Conservation (phyloP, 768 basidiomycete genomes). For the Dentipellis sp. region DNA sequence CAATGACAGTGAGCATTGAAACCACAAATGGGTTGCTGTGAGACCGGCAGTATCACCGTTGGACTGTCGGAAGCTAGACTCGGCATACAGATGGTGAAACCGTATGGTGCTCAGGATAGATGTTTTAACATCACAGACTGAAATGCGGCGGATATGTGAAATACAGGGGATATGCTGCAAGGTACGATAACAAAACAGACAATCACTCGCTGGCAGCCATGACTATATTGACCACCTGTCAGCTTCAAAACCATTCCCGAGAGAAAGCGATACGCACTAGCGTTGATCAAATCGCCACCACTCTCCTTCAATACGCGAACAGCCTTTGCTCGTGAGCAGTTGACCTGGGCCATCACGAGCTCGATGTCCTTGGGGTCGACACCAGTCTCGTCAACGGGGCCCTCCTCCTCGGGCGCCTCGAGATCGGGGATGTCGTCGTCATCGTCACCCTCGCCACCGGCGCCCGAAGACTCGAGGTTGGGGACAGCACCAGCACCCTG, state of each 20-base stretch:
- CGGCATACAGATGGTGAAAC: too few species aligned
- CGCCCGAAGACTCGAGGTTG: conserved; percentile 41
- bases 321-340: conserved; percentile 87
- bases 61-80: too few species aligned
- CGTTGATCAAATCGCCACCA: conserved; percentile 92
- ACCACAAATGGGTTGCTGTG: background rate
- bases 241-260: background rate
- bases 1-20: background rate
- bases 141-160: conserved; percentile 5
- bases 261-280: conserved; percentile 54
- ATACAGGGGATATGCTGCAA: conserved; percentile 18
- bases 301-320: conserved; percentile 85
- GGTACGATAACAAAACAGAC: conserved; percentile 22
- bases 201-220: conserved; percentile 88
- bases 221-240: conserved; percentile 35
- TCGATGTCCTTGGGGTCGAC: conserved; percentile 94
- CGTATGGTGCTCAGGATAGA: too few species aligned
- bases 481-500: conserved; percentile 37
- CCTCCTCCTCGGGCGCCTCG: conserved; percentile 76
- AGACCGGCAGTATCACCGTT: background rate
- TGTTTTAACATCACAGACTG: background rate
- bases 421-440: conserved; percentile 78
- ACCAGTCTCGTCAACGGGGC: conserved; percentile 74
- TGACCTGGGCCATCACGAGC: conserved; percentile 86
- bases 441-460: conserved; percentile 50